Percentiles rank a stretch among this genome's conserved stretches.
Conservation (phyloP, 257 asterid genomes). For the Plantago elongata region DNA sequence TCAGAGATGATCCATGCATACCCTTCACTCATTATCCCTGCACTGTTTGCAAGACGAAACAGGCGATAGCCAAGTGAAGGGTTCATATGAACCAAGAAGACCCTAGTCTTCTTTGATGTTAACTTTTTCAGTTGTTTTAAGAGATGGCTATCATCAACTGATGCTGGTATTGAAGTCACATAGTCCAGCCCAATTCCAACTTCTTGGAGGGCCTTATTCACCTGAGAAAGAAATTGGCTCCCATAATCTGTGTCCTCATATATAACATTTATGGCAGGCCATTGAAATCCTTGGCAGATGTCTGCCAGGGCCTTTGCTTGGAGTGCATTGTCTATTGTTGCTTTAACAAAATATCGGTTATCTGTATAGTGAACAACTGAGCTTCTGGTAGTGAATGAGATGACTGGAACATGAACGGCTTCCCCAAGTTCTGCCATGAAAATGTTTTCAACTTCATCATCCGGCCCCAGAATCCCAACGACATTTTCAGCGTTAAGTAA, state of each 20-base stretch:
- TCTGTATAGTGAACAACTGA: slow-evolving; percentile 1
- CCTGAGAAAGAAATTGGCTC: not conserved
- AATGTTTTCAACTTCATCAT: slow-evolving; percentile 20
- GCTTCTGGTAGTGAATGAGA: slow-evolving; percentile 26
- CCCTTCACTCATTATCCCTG: too few relatives aligned
- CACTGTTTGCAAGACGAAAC: too few relatives aligned
- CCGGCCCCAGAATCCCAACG: slow-evolving; percentile 34
- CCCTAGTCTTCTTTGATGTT: slow-evolving; percentile 20
- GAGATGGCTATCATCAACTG: slow-evolving; percentile 40
- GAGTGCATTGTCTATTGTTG: too few relatives aligned
- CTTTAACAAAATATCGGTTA: too few relatives aligned
- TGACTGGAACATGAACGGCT: slow-evolving; percentile 25
- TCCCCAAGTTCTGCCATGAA: slow-evolving; percentile 27
- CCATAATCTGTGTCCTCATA: not conserved
- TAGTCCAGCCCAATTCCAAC: not conserved
- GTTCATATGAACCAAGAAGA: too few relatives aligned
- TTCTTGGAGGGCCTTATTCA: not conserved
- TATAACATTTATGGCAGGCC: not conserved
- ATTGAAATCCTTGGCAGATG: not conserved
- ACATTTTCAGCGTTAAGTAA: slow-evolving; percentile 30
- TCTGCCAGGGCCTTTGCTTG: not conserved
- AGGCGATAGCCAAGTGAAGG: too few relatives aligned
- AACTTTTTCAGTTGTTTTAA: slow-evolving; percentile 15
- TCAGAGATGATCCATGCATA: too few relatives aligned
- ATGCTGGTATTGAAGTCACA: not conserved